Base-by-base conservation (phyloP, 257 asterid genomes). In the Paraleonurus japonicus region DNA sequence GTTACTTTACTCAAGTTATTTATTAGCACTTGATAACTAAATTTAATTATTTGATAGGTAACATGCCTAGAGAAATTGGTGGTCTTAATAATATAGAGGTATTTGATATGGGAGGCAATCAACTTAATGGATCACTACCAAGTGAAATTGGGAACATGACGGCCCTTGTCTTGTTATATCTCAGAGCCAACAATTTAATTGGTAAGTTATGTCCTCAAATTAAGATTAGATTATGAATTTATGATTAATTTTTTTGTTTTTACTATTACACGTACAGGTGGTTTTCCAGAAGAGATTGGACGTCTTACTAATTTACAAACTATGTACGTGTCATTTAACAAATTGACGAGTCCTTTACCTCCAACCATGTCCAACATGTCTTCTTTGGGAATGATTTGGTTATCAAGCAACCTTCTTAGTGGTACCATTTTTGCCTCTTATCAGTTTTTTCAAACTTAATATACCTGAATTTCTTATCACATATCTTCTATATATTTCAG, bases 311-410 rank as follows among this genome's bases (percentile, higher is more conserved):
- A 66, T 26, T 9, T 67, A 30, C 20, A 13, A 53, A 53, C 4
- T 19, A 0, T 53, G n/a, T 53, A 22, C 15, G 60, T 53, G 0
- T 53, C 60, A 6, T 53, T 2, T 5, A 32, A 54, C 53, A 33
- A 33, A 12, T 67, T 69, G 16, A 22, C 35, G 0, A 45, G 24
- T 3, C 23, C 72, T 8, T 67, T 67, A 33, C 50, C 72, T 3
- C 26, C 45, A 53, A 9, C 72, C 50, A 4, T 67, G 5, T 67
- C 20, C 50, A 67, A 67, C 19, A 27, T 67, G 26, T 67, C 72
- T 13, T 48, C 72, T 0, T 50, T 50, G 62, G 15, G 30, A 51
- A 19, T 1, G 3, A 20, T 50, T 10, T 13, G 23, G 28, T 30
- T 67, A 51, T 28, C 62, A 5, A 16, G 8, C 4, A 67, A 67